These are phyloP conservation scores for Leccinum variicolor DNA, from an alignment of 768 basidiomycete species.

Conservation along the genomic window DNA sequence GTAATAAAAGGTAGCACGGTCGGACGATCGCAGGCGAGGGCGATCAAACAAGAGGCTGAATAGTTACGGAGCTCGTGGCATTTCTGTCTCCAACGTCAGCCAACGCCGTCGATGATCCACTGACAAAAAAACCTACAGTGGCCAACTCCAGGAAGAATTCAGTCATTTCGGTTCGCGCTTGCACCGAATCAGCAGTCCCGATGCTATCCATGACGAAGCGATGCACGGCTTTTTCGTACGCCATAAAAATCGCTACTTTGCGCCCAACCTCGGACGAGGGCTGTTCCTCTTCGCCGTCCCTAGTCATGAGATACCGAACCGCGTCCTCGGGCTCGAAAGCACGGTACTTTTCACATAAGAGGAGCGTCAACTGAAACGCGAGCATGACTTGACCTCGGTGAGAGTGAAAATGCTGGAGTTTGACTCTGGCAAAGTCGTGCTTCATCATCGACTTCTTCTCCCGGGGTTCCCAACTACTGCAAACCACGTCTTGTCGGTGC, in stretches of 20 bases:
- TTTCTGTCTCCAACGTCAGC: conserved; percentile 29
- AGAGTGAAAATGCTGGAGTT: conserved; percentile 35
- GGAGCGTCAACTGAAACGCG: conserved; percentile 43
- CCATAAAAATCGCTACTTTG: conserved; percentile 30
- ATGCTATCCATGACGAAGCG: conserved; percentile 41
- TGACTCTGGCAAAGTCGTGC: conserved; percentile 24
- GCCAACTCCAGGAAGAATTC: conserved; percentile 47
- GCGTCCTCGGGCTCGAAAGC: conserved; percentile 43
- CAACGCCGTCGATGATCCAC: neutral
- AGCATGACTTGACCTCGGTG: conserved; percentile 39
- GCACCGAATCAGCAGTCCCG: conserved; percentile 20
- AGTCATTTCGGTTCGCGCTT: conserved; percentile 26
- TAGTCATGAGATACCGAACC: conserved; percentile 37
- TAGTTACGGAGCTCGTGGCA: conserved; percentile 47
- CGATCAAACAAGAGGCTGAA: conserved; percentile 40
- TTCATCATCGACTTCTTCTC: conserved; percentile 29
- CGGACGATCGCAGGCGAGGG: conserved; percentile 39
- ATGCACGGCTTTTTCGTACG: conserved; percentile 35
- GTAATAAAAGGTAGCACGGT: conserved; percentile 33
- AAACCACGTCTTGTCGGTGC: conserved; percentile 15
- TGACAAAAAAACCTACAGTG: conserved; percentile 28
- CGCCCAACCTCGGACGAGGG: conserved; percentile 29
- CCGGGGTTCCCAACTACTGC: conserved; percentile 25
- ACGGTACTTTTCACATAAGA: conserved; percentile 36
- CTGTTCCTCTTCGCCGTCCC: conserved; percentile 24